Percentiles rank a stretch among this genome's conserved stretches.
These are phyloP conservation scores for Gnaphalium uliginosum DNA, from an alignment of 129 eudicot species.

Conservation along the genomic window DNA sequence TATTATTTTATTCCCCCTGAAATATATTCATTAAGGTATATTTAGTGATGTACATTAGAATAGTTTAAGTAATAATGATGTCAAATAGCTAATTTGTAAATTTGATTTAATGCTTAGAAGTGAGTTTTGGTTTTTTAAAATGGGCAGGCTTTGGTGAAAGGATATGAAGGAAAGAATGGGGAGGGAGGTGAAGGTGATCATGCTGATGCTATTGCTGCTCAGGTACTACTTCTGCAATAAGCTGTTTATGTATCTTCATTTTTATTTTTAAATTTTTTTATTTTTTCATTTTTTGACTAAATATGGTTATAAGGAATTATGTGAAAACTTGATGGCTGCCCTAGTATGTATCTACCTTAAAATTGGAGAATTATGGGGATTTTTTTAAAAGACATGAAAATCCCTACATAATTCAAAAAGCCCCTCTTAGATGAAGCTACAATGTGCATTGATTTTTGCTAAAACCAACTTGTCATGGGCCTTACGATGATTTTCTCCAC, in stretches of 20 bases:
- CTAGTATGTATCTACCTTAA: background rate
- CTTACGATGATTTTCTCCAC: no score
- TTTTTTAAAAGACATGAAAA: no score
- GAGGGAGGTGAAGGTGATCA: constrained; percentile 50
- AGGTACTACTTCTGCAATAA: constrained; percentile 40
- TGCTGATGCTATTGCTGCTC: constrained; percentile 71
- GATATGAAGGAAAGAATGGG: constrained; percentile 45
- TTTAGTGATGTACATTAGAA: background rate
- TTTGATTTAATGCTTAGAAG: background rate
- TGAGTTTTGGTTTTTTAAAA: constrained; percentile 10
- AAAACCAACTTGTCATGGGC: background rate
- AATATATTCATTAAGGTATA: background rate
- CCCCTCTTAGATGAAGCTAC: background rate
- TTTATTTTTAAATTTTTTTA: no score
- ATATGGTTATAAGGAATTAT: background rate
- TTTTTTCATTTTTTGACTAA: no score
- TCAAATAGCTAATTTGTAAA: background rate
- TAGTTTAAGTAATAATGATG: no score
- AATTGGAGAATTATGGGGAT: background rate
- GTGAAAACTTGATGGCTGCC: background rate
- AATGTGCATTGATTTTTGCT: background rate
- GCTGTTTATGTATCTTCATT: constrained; percentile 10
- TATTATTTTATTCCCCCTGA: background rate
- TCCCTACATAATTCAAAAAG: no score
- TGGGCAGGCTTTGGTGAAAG: constrained; percentile 60